A percentile compares a stretch with the other conserved stretches of the same genome.
Evolutionary conservation across 345 rosid species (phyloP).

Genomic region (Brassica carinata): DNA sequence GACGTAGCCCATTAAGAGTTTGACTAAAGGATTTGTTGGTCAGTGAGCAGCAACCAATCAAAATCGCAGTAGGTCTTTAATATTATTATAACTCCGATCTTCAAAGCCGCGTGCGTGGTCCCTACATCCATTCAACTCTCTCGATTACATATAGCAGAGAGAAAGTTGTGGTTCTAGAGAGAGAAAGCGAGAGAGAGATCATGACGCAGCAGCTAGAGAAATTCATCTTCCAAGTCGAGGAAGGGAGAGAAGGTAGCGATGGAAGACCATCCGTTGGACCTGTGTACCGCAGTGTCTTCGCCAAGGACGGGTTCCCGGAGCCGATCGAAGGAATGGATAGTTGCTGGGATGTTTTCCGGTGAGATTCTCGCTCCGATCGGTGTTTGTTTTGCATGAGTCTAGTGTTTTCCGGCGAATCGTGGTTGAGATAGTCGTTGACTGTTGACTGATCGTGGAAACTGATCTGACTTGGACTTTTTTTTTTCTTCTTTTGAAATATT

Average conservation of each 20-base stretch:
- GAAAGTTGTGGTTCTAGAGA: constrained; percentile 6
- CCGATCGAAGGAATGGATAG: constrained; percentile 72
- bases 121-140: background rate
- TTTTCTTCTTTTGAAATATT: background rate
- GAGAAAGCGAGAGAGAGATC: constrained; percentile 23
- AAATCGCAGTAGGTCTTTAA: constrained; percentile 12
- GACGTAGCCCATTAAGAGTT: constrained; percentile 21
- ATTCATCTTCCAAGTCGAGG: constrained; percentile 61
- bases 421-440: background rate
- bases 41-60: constrained; percentile 34
- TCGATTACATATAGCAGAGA: constrained; percentile 1
- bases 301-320: constrained; percentile 77
- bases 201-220: constrained; percentile 48
- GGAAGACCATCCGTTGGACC: constrained; percentile 78
- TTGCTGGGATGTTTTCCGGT: constrained; percentile 97
- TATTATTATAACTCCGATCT: constrained; percentile 27
- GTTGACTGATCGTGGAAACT: constrained; percentile 33
- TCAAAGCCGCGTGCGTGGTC: constrained; percentile 33
- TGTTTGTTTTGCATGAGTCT: constrained; percentile 2
- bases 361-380: constrained; percentile 15
- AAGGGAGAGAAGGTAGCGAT: constrained; percentile 53
- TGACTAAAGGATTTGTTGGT: constrained; percentile 15
- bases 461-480: constrained; percentile 7
- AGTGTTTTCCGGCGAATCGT: background rate
- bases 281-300: constrained; percentile 70